Base-by-base conservation (phyloP, 768 basidiomycete genomes). In the Scleroderma citrinum region DNA sequence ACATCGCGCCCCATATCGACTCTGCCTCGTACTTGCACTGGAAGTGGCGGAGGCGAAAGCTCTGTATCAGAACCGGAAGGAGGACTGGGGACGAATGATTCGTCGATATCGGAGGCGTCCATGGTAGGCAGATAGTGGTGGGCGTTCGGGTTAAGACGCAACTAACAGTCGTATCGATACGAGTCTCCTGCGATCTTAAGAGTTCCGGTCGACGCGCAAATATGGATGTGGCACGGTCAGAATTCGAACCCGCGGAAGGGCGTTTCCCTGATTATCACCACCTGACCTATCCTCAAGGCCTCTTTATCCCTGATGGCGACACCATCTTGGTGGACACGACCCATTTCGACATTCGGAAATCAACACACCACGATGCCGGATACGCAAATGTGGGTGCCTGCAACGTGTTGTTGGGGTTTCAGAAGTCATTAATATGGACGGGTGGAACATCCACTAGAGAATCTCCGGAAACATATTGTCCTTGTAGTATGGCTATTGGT, bases 51-150 rank as follows among this genome's bases (percentile, higher is more conserved):
- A 19, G 52, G 49, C 29, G 65, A 47, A 40, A 59, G 59, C 14
- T 60, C 62, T 16, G 59, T 58, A 34, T 68, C 66, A 17, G 61
- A 53, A 29, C 51, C 51, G 13, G 51, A 45, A 13, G 21, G 49
- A 8, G 49, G 49, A 19, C 43, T 29, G n/a, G 49, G 43, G 17
- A 50, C 16, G 26, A 38, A 45, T 19, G 60, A 55, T 37, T 66
- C 64, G 36, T 66, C 66, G 36, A 50, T 56, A 44, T 65, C 65
- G 19, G 59, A 43, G 26, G 54, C 59, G 49, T 63, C 19, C 64
- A 68, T 68, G 35, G 52, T 31, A 36, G 38, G 16, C 34, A 34
- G 54, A 29, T 48, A 51, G 46, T 36, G 24, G 37, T 40, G 53
- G 19, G 50, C 47, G 21, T n/a, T 39, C 38, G 38, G 12, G 17